A percentile compares a stretch with the other conserved stretches of the same genome.
These are phyloP conservation scores for Globisporangium abappressorium DNA, from an alignment of 352 stramenopile species.

Conservation along the genomic window DNA sequence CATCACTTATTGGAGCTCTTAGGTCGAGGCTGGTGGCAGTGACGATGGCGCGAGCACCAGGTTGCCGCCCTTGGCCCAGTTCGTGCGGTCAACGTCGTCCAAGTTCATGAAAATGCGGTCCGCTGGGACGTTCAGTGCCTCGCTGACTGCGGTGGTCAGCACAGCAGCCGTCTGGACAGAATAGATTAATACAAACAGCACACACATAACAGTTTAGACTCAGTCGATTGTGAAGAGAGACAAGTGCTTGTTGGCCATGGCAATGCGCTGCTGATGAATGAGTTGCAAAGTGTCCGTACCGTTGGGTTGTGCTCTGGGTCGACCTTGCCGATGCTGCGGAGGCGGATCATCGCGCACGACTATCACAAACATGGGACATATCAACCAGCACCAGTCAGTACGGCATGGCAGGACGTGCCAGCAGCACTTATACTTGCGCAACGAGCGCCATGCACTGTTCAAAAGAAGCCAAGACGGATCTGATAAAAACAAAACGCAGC, in stretches of 20 bases:
- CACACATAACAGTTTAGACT: background rate
- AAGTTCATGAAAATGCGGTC: slow-evolving; percentile 61
- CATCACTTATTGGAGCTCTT: background rate
- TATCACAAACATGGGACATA: slow-evolving; percentile 17
- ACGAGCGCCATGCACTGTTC: background rate
- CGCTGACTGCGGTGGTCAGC: slow-evolving; percentile 39
- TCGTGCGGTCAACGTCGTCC: slow-evolving; percentile 40
- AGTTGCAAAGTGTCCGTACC: slow-evolving; percentile 19
- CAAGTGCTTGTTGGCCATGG: background rate
- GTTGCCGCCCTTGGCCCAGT: slow-evolving; percentile 43
- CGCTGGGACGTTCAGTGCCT: slow-evolving; percentile 32
- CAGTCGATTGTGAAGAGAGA: background rate
- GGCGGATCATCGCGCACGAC: slow-evolving; percentile 54
- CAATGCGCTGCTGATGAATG: background rate
- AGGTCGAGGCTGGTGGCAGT: background rate
- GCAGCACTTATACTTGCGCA: background rate
- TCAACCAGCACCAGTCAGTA: background rate
- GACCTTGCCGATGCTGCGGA: slow-evolving; percentile 54
- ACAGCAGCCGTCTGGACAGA: slow-evolving; percentile 32
- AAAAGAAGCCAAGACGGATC: background rate
- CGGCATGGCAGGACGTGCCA: background rate
- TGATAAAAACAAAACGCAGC: background rate
- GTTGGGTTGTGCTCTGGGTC: slow-evolving; percentile 44
- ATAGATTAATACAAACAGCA: background rate
- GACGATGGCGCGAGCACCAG: slow-evolving; percentile 20